A percentile compares a stretch with the other conserved stretches of the same genome.
Evolutionary conservation across 495 filamentous ascomycete genomes (phyloP).

Genomic region (Penicillium bovifimosum): DNA sequence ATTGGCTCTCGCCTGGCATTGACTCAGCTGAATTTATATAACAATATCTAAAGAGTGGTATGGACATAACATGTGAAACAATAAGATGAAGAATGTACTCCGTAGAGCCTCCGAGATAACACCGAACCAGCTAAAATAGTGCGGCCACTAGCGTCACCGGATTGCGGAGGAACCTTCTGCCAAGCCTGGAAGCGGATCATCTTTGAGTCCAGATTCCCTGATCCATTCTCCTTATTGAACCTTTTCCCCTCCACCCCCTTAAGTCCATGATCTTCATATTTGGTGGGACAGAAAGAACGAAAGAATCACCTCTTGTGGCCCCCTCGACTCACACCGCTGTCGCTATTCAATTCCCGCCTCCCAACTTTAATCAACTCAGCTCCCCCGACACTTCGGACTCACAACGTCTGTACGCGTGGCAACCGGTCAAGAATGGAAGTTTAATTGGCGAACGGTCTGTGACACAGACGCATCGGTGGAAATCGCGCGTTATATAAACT

Average conservation of each 20-base stretch:
- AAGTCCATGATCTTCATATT: not conserved
- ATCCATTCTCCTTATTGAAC: constrained; percentile 4
- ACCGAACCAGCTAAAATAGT: not conserved
- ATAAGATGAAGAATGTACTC: not conserved
- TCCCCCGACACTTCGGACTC: constrained; percentile 2
- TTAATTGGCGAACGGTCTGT: not conserved
- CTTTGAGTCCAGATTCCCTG: constrained; percentile 18
- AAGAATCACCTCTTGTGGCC: not conserved
- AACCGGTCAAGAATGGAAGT: constrained; percentile 16
- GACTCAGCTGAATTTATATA: constrained; percentile 20
- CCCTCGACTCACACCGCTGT: not conserved
- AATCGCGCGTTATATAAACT: constrained; percentile 21
- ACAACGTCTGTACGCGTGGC: constrained; percentile 9
- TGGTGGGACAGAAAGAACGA: not conserved
- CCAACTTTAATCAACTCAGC: constrained; percentile 3
- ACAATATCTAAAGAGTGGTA: too few species aligned
- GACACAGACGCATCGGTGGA: constrained; percentile 6
- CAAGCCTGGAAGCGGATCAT: constrained; percentile 20
- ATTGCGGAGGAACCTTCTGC: constrained; percentile 14
- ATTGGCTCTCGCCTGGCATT: constrained; percentile 10
- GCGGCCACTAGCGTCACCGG: not conserved
- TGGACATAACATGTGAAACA: not conserved
- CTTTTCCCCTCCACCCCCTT: too few species aligned
- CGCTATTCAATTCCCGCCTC: constrained; percentile 7
- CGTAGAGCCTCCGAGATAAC: not conserved